Base-by-base conservation (phyloP, 805 yeast genomes). In the Lipomyces japonicus region DNA sequence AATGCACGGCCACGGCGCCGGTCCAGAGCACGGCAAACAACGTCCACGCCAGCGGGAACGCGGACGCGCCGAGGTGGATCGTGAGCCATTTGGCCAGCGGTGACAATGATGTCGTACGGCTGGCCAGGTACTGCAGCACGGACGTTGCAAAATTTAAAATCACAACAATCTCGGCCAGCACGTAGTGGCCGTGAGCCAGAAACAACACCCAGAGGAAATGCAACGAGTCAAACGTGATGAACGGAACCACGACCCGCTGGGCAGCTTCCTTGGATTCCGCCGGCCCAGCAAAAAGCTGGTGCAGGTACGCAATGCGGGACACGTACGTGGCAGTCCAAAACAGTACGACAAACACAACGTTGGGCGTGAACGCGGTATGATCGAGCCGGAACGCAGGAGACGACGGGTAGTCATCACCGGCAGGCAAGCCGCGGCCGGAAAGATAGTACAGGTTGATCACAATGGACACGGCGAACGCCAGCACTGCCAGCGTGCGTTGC, bases 1-100 rank as follows among this genome's bases (percentile, higher is more conserved):
- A 77, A 53, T 82, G 84, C 69, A 82, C 77, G 64, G 83, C 65
- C 25, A 82, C 83, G 1, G 95, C 89, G 40, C 95, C 95, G 63
- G 84, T 84, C 95, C 95, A 87, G 72, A 86, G 84, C 34, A 86
- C 64, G 22, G 81, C 82, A 62, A 80, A 84, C 51, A 84, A 64
- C 32, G 82, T 68, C 95, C 95, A 87, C 28, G 84, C 73, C 48
- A 84, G 66, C 12, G 95, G 95, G 60, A 85, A 59, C 0, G 90
- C 86, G 7, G 80, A 75, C 12, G 75, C 74, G 14, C 91, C 76
- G 58, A 81, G 68, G 67, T 87, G 95, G 44, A 84, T 71, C 34
- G 79, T 67, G 36, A 46, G 55, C 77, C 82, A 81, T 52, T 72
- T 73, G 46, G 69, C 54, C 42, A 79, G 58, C 7, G 81, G 80